Evolutionary conservation across 148 eudicot species (phyloP), one percentile per base, ranked within the genome.

Genomic region (Chenopodium formosanum): DNA sequence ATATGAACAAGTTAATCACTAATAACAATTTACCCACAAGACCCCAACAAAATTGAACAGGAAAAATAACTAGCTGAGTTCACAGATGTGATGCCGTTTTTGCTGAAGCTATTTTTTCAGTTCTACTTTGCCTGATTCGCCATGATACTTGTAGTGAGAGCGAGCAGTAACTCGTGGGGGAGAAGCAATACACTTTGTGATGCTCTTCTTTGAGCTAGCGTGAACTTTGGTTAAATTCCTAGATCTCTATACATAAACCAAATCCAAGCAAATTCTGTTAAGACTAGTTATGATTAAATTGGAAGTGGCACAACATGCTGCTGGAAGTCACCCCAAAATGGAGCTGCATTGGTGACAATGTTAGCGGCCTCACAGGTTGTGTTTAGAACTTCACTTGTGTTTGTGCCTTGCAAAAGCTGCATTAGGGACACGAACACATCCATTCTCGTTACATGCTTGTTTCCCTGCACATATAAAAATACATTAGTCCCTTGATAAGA

Each of bases 351-450:
- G 70, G 81, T 78, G 47, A 78, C 60, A 74, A 53, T 6, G 66
- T 86, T 74, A 47, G 52, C 56, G 11, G 71, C 79, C 79, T 83
- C 82, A 73, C 76, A 78, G 17, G 32, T 70, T 60, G 47, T 27
- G 60, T 78, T 81, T 31, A 77, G 53, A 65, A 78, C 81, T 64
- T 79, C 79, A 20, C 76, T 87, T 13, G 89, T 67, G 44, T 80
- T 79, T 34, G 85, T 85, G 70, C 86, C 88, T 64, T 86, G 89
- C 74, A 93, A 82, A 66, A 89, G 88, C 82, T 93, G 98, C 86
- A 91, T 88, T 63, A 95, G 97, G 25, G 96, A 88, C 37, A 89
- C 65, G 76, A 92, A 90, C 68, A 95, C 91, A 64, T 95, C 92
- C 87, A 90, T 89, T 79, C 97, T 91, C 4, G 90, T 83, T 27